Conservation (phyloP, 805 yeast genomes). For the Candida parachauliodes region DNA sequence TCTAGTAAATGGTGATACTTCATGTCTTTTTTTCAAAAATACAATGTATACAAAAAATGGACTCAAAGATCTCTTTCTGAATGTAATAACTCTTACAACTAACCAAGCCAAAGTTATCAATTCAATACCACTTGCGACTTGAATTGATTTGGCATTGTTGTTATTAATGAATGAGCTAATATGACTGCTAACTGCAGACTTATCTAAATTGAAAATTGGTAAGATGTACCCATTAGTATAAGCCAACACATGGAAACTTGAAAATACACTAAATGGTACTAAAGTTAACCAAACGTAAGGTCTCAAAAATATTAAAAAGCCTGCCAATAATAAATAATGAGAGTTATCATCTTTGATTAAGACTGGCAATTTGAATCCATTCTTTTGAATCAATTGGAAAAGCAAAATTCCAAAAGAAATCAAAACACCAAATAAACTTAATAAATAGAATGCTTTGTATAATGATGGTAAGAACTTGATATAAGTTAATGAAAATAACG, state of each 20-base stretch:
- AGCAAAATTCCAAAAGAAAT: constrained; percentile 75
- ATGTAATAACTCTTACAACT: constrained; percentile 51
- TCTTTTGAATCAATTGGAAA: constrained; percentile 46
- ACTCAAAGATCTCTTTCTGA: constrained; percentile 60
- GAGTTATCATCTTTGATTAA: constrained; percentile 56
- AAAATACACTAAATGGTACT: constrained; percentile 71
- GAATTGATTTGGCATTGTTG: constrained; percentile 36
- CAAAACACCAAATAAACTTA: constrained; percentile 60
- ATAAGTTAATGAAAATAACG: constrained; percentile 32
- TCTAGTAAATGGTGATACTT: constrained; percentile 70
- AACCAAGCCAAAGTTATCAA: constrained; percentile 44
- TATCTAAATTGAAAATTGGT: constrained; percentile 50
- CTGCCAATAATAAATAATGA: constrained; percentile 60
- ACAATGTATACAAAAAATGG: constrained; percentile 50
- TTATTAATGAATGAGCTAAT: constrained; percentile 31
- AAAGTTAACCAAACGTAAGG: constrained; percentile 59
- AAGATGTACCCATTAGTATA: constrained; percentile 63
- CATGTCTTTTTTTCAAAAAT: constrained; percentile 76
- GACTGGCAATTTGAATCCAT: constrained; percentile 18
- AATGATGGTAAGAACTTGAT: constrained; percentile 21
- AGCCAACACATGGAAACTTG: constrained; percentile 77
- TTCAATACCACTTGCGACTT: constrained; percentile 38
- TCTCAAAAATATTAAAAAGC: constrained; percentile 50
- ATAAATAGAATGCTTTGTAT: constrained; percentile 47
- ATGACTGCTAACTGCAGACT: constrained; percentile 34